Evolutionary conservation across 169 alveolate genomes (phyloP), one percentile per base, ranked within the genome.

Genomic region (Miamiensis avidus): DNA sequence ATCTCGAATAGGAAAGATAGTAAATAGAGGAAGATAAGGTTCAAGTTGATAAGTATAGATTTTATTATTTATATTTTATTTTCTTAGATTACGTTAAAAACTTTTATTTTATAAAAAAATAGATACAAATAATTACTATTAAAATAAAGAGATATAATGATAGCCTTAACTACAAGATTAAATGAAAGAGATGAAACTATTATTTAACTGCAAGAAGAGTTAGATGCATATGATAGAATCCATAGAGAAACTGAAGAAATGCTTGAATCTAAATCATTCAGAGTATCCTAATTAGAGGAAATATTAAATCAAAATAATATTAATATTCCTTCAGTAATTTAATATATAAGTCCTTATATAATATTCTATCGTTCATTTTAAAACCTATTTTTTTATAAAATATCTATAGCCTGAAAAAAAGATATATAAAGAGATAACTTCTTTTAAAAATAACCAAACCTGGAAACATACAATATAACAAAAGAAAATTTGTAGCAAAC

Each of bases 151-250:
- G 97, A 96, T 93, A 96, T 96, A n/a, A 96, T 96, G 98, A 94
- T 94, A 29, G 97, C 98, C n/a, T 87, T 96, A 31, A 96, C 98
- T 25, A 93, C 95, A 29, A 88, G 97, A 78, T 83, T 96, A 65
- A 95, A 96, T 90, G 98, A 95, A 89, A 89, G 98, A 84, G 98
- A 96, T 87, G 98, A 96, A 84, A 91, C 96, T 34, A 95, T 96
- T 27, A 91, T 95, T 25, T 93, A 94, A 78, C 89, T 95, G 65
- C 93, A 96, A 79, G 97, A 95, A 82, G 97, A 94, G 83, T 85
- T 93, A 1, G 97, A 95, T 87, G 96, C 96, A 28, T 95, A 89
- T 82, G 97, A 95, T 76, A 82, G 94, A 76, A 91, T 95, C 31
- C 96, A 93, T 82, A 85, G 93, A 79, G 97, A 94, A 81, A 91